These are phyloP conservation scores for Orbilia oligospora DNA, from an alignment of 2,329 filamentous ascomycete species.

Conservation along the genomic window DNA sequence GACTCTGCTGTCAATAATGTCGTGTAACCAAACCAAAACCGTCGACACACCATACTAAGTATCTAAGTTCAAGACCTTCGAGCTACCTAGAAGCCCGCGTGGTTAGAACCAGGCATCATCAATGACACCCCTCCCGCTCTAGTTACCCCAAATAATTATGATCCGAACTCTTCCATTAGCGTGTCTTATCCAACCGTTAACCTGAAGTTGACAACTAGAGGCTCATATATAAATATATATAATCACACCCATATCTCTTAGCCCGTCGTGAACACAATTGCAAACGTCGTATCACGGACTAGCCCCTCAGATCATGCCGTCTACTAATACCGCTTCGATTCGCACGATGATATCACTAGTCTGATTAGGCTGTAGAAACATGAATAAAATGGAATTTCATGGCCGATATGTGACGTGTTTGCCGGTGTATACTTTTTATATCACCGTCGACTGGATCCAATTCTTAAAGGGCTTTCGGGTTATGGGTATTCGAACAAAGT, in stretches of 20 bases:
- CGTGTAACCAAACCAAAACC: slow-evolving; percentile 13
- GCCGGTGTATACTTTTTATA: no score
- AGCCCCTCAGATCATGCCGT: no score
- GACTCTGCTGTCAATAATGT: not conserved
- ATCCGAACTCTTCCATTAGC: not conserved
- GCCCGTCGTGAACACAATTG: no score
- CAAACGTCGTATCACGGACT: no score
- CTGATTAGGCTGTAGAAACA: no score
- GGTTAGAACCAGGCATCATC: not conserved
- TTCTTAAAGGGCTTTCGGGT: no score
- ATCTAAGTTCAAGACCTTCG: not conserved
- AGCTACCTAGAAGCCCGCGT: not conserved
- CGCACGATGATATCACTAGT: not conserved
- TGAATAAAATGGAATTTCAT: no score
- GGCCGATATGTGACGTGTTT: no score
- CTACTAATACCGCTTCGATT: not conserved
- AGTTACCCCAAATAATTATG: not conserved
- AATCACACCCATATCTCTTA: no score
- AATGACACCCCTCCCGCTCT: not conserved
- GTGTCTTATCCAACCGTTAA: not conserved
- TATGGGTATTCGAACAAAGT: no score
- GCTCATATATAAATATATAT: no score
- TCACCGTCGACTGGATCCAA: no score
- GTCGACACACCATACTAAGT: not conserved
- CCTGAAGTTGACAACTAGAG: not conserved